Evolutionary conservation across 129 eudicot genomes (phyloP), one percentile per base, ranked within the genome.

Genomic region (Centaurea solstitialis): DNA sequence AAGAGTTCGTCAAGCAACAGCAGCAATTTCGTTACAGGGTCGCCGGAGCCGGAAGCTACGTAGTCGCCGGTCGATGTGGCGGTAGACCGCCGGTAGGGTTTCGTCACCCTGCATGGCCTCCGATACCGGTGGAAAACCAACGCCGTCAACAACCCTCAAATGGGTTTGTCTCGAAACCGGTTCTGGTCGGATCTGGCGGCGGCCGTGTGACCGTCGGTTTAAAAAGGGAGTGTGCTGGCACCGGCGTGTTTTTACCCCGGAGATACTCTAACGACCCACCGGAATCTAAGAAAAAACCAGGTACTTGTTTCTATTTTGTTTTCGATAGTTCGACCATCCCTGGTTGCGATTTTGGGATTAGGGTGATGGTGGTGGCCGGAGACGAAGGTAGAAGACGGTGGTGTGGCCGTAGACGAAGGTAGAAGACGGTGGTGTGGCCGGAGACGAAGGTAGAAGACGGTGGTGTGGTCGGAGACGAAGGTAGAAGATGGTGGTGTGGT

Each of bases 191-290:
- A 21, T 70, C 53, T 26, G 30, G 30, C 30, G 30, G 30, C 30
- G 30, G 83, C 59, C 47, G 76, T 22, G 74, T 62, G 22, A 23
- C n/a, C 43, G 1, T 65, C 37, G 61, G 22, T 23, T 74, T 81
- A 18, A 91, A 85, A 41, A 89, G 81, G 62, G 88, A 71, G 61
- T 80, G 94, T 18, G 89, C 89, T 43, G 98, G 98, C 9, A 93
- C 98, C 4, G 98, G 97, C 6, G 98, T 93, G 11, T 93, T 93
- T 68, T 71, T 93, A 50, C 98, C 98, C 6, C 87, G 94, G 64
- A 79, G 77, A 4, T 84, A 79, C 67, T 7, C 1, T 68, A 79
- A 62, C 17, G 68, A 72, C 24, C 73, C 81, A 3, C 69, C 86
- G 0, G 92, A 81, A 37, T 15, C 82, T 21, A 91, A 87, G 75